Base-by-base conservation (phyloP, 306 rosid species). In the Quercus engelmannii region DNA sequence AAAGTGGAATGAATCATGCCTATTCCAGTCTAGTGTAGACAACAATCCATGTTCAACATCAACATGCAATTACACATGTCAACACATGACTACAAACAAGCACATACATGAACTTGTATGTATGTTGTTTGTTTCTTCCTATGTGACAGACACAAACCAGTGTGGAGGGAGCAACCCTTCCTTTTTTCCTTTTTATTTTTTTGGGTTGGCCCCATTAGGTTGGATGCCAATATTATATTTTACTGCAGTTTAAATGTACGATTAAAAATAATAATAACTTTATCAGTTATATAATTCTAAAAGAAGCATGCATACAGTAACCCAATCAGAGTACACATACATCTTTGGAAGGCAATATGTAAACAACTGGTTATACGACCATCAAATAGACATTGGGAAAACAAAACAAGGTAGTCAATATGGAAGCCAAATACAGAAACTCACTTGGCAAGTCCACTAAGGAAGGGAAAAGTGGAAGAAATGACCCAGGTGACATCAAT, bases 391-490 rank as follows among this genome's bases (percentile, higher is more conserved):
- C 65, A 70, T 20, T 5, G 20, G 12, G 19, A 61, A 72, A 3
- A 51, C 57, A 31, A 49, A 64, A 41, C 23, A 33, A 35, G 13
- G 18, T 64, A 58, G 49, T 54, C 26, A 73, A 25, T 4, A 1
- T 30, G 21, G n/a, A 73, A 57, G 33, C 26, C 31, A 33, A 61
- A 61, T 76, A 67, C 74, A 79, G 73, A 51, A 41, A 88, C 97
- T 78, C 90, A 95, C 99, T 88, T 43, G 99, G 99, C 84, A 95
- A 85, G 89, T 95, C 99, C 79, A 92, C 75, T 80, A 92, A 78
- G 38, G 84, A 78, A 14, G 92, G 93, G 84, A 94, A 89, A 83
- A 94, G 83, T 0, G 97, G 97, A 87, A 94, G 90, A 87, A 94
- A 94, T 81, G 99, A 94, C 31, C 95, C 97, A 69, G 97, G 88